Evolutionary conservation across 106 monocot genomes (phyloP).

Genomic region (Platanthera zijinensis): DNA sequence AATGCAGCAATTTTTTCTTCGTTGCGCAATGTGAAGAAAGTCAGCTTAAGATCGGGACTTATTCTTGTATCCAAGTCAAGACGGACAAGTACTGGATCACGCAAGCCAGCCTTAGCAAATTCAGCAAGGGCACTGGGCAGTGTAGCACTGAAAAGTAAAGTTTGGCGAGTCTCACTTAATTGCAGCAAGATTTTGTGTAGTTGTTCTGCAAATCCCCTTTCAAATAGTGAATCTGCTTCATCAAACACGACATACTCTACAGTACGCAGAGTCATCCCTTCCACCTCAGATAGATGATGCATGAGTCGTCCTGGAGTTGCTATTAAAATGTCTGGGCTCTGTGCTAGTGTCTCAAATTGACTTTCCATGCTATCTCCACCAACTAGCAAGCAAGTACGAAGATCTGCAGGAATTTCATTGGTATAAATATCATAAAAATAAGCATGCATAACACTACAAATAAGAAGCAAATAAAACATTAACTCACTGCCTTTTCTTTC

Average conservation of each 20-base stretch:
- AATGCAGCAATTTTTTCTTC: slow-evolving; percentile 92
- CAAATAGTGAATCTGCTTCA: slow-evolving; percentile 88
- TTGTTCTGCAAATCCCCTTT: slow-evolving; percentile 92
- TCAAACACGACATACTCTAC: slow-evolving; percentile 99
- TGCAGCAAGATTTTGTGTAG: slow-evolving; percentile 64
- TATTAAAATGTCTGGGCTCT: slow-evolving; percentile 90
- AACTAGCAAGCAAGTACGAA: slow-evolving; percentile 70
- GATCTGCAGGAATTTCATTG: slow-evolving; percentile 31
- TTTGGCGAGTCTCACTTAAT: slow-evolving; percentile 83
- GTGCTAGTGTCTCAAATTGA: slow-evolving; percentile 90
- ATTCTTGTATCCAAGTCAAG: slow-evolving; percentile 86
- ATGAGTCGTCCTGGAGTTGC: slow-evolving; percentile 95
- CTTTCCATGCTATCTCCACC: slow-evolving; percentile 99
- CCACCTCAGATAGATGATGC: slow-evolving; percentile 87
- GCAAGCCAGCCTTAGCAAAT: slow-evolving; percentile 92
- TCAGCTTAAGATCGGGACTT: slow-evolving; percentile 74
- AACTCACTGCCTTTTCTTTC: not conserved
- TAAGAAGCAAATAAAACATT: not conserved
- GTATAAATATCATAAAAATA: not conserved
- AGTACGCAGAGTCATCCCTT: slow-evolving; percentile 72
- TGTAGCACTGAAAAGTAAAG: slow-evolving; percentile 92
- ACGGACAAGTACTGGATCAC: slow-evolving; percentile 74
- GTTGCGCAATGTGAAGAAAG: slow-evolving; percentile 76
- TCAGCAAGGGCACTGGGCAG: slow-evolving; percentile 88
- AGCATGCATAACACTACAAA: not conserved